Evolutionary conservation across 192 early-diverging fungal genomes (phyloP).

Genomic region (Rhizoclosmatium sp.): DNA sequence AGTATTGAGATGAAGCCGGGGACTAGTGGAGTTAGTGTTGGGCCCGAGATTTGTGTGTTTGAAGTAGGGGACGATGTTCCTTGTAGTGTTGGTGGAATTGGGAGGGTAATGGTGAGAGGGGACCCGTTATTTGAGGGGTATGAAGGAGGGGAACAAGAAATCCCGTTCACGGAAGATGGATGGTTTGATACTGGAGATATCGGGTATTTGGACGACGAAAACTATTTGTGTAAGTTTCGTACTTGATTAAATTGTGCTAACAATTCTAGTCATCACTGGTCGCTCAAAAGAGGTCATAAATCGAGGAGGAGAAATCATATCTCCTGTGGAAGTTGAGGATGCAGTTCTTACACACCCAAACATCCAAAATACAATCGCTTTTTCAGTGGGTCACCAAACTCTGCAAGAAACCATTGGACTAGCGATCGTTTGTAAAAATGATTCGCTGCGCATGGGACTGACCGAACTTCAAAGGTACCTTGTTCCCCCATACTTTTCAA

Average conservation of each 20-base stretch:
- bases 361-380: slow-evolving; percentile 50
- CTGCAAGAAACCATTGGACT: slow-evolving; percentile 58
- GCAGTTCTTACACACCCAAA: slow-evolving; percentile 56
- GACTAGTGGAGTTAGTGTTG: slow-evolving; percentile 39
- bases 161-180: slow-evolving; percentile 53
- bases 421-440: slow-evolving; percentile 40
- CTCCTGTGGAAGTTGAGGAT: slow-evolving; percentile 84
- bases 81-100: slow-evolving; percentile 34
- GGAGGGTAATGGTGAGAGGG: slow-evolving; percentile 53
- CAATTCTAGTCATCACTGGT: slow-evolving; percentile 66
- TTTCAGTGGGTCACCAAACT: slow-evolving; percentile 49
- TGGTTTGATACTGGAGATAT: slow-evolving; percentile 90
- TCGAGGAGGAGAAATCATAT: slow-evolving; percentile 91
- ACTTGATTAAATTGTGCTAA: background rate
- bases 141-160: slow-evolving; percentile 41
- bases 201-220: slow-evolving; percentile 79
- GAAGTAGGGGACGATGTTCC: slow-evolving; percentile 6
- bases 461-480: slow-evolving; percentile 27
- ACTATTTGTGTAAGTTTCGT: slow-evolving; percentile 62
- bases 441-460: slow-evolving; percentile 27
- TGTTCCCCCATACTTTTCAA: background rate
- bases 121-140: slow-evolving; percentile 53
- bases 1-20: slow-evolving; percentile 43
- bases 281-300: slow-evolving; percentile 92
- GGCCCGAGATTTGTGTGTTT: background rate